Base-by-base conservation (phyloP, 2,329 filamentous ascomycete species). In the Mycocentrospora acerina region DNA sequence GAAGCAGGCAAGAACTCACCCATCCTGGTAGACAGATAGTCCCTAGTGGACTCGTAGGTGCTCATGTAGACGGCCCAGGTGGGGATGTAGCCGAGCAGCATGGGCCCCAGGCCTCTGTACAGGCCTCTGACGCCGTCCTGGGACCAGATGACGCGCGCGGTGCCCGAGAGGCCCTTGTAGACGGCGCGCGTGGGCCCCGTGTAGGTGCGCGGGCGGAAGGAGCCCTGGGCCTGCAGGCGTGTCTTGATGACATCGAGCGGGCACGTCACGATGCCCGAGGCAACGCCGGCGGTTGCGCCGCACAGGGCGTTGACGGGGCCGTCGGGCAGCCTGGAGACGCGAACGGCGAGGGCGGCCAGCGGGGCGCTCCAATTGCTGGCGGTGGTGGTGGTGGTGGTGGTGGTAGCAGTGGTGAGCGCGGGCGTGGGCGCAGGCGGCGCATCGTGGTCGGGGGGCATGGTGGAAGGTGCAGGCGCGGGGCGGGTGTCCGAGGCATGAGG, bases 201-300 rank as follows among this genome's bases (percentile, higher is more conserved):
- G 64, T 74, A 44, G 69, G 74, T 55, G 71, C 76, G 61, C 68
- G 69, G 51, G 71, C 78, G 53, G 68, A 95, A 94, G 14, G 89
- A 88, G 48, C 91, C 91, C 67, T 97, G 93, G 12, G 90, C 91
- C 68, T 98, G 93, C 44, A 98, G 72, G 70, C 96, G 97, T 29
- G 93, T 98, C 75, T 98, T 98, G 70, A 98, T 97, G 47, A 98
- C 93, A 75, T 98, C 93, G 55, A 98, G 83, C 28, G 93, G 93
- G 67, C 93, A 98, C 36, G 91, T 97, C 51, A 96, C 88, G 39
- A 98, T 81, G 34, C 93, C 93, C 7, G 90, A 95, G 15, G 89
- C 90, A 59, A 97, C 88, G 33, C 93, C 93, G 34, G 90, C 91
- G 41, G 88, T 77, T 32, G 90, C 91, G 39, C 93, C 93, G 29